A percentile compares a stretch with the other conserved stretches of the same genome.
These are phyloP conservation scores for Hypoxylon sp. DNA, from an alignment of 2,329 filamentous ascomycete genomes.

Conservation along the genomic window DNA sequence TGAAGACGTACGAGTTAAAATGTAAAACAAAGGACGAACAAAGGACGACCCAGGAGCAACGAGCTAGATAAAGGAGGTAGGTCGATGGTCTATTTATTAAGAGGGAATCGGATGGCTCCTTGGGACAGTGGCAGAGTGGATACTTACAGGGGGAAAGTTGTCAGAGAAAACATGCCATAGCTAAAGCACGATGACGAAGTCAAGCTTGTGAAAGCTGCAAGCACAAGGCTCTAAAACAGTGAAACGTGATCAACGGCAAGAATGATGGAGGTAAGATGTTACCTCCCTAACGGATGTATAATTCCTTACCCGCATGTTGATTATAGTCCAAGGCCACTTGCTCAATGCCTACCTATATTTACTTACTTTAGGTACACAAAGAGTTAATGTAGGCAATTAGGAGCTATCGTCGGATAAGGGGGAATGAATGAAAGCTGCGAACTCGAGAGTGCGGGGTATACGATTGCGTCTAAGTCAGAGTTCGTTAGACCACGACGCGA, in stretches of 20 bases:
- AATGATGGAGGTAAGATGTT: slow-evolving; percentile 16
- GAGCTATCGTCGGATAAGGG: slow-evolving; percentile 1
- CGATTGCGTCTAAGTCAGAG: neutral
- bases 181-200: slow-evolving; percentile 42
- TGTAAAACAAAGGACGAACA: slow-evolving; percentile 24
- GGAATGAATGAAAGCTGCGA: slow-evolving; percentile 8
- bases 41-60: slow-evolving; percentile 15
- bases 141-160: slow-evolving; percentile 28
- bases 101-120: slow-evolving; percentile 11
- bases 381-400: neutral
- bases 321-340: slow-evolving; percentile 4
- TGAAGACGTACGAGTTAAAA: slow-evolving; percentile 6
- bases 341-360: slow-evolving; percentile 7
- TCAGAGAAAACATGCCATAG: slow-evolving; percentile 41
- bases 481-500: neutral
- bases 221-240: slow-evolving; percentile 13
- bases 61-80: slow-evolving; percentile 30
- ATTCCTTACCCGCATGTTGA: slow-evolving; percentile 1
- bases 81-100: slow-evolving; percentile 10
- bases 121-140: slow-evolving; percentile 21
- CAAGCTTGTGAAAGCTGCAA: slow-evolving; percentile 37
- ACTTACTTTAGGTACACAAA: slow-evolving; percentile 10
- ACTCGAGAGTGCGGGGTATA: slow-evolving; percentile 16
- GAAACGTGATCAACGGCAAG: slow-evolving; percentile 29
- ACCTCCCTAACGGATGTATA: slow-evolving; percentile 5